Evolutionary conservation across 163 green algal genomes (phyloP), one percentile per base, ranked within the genome.

Genomic region (Dunaliella salina): DNA sequence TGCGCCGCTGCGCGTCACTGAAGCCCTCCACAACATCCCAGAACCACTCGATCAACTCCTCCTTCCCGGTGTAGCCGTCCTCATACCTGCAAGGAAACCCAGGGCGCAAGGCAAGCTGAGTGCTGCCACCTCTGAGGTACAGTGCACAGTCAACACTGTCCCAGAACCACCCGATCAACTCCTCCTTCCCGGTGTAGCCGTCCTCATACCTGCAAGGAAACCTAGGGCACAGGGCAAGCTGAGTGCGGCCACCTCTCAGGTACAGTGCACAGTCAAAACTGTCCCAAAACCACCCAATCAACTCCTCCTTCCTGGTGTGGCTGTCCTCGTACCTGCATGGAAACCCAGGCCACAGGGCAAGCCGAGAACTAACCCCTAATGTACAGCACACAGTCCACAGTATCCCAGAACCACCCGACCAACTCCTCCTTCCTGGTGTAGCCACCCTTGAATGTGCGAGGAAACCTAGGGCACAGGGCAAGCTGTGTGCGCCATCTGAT

Each of bases 41-140:
- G 89, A 94, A 93, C 91, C 91, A 94, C 1, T 45, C 71, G 83
- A 94, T 92, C 82, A 91, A 83, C 17, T 90, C 85, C 91, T 94
- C 91, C 88, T 92, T 91, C 87, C 91, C 91, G 0, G 82, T 93
- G 88, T 94, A 94, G 80, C 91, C 91, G 80, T 94, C 91, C 86
- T 94, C 90, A 84, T 94, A 94, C 83, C 88, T 89, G 82, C 26
- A n/a, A 11, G 29, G 13, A 80, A 8, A 84, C 81, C 3, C 40
- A 50, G 40, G 40, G 40, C 40, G 8, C 40, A 50, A 40, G 71
- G 71, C 29, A 34, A 32, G 71, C 3, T 80, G 71, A 11, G 5
- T 25, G 71, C 4, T 80, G n/a, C 71, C n/a, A 8, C 40, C 40
- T 8, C 8, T 8, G 40, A 50, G n/a, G n/a, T 50, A 50, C 40